Conservation (phyloP, 164 flowering plant genomes). For the Platanus orientalis region DNA sequence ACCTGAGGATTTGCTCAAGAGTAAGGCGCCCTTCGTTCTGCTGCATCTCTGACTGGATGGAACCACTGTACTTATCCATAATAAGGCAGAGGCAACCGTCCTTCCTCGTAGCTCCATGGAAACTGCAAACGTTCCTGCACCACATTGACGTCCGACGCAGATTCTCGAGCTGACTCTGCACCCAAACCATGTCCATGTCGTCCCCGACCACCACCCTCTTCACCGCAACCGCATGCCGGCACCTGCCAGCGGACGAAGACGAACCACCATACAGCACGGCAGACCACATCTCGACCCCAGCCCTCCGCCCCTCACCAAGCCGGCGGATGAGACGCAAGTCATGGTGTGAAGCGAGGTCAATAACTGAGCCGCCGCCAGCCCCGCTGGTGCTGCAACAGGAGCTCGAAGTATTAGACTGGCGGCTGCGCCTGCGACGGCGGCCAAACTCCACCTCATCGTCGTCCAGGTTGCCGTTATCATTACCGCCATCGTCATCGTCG, state of each 20-base stretch:
- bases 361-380: conserved; percentile 35
- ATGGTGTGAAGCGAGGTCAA: conserved; percentile 56
- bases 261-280: too few relatives aligned
- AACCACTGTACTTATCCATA: conserved; percentile 80
- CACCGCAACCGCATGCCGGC: too few relatives aligned
- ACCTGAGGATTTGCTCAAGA: conserved; percentile 51
- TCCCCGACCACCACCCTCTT: too few relatives aligned
- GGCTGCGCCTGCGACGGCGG: conserved; percentile 18
- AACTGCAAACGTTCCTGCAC: conserved; percentile 92
- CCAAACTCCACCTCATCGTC: conserved; percentile 27
- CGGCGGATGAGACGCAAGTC: conserved; percentile 45
- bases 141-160: conserved; percentile 58
- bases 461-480: conserved; percentile 14
- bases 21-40: conserved; percentile 82
- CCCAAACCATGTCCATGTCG: too few relatives aligned
- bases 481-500: conserved; percentile 27
- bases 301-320: too few relatives aligned
- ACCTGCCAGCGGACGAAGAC: too few relatives aligned
- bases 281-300: too few relatives aligned
- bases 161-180: too few relatives aligned
- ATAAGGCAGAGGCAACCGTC: conserved; percentile 61
- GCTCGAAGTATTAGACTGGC: conserved; percentile 35
- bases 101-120: conserved; percentile 67
- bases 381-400: conserved; percentile 25
- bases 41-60: conserved; percentile 81